Evolutionary conservation across 1,284 basidiomycete species (phyloP).

Genomic region (Fomitiporia mediterranea): DNA sequence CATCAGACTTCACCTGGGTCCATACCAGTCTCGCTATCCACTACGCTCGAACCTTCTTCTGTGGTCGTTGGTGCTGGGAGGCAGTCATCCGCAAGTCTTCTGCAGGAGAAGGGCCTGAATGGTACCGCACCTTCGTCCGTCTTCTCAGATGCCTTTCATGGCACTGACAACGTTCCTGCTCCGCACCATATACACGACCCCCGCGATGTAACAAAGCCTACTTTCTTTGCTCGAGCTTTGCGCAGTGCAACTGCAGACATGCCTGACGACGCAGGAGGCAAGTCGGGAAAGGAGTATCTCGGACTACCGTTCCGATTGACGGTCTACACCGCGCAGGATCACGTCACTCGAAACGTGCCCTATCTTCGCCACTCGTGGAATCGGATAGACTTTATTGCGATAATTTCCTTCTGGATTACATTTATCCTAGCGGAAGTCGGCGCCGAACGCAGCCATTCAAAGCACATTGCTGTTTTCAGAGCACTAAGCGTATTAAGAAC

Average conservation of each 20-base stretch:
- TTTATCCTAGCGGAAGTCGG: conserved; percentile 68
- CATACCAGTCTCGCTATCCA: conserved; percentile 25
- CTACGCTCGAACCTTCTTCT: neutral
- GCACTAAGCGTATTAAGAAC: conserved; percentile 87
- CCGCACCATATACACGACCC: conserved; percentile 19
- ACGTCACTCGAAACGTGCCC: conserved; percentile 62
- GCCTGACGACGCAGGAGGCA: conserved; percentile 5
- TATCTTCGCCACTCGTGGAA: conserved; percentile 95
- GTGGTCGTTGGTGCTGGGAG: neutral
- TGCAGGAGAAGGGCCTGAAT: conserved; percentile 8
- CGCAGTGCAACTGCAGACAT: conserved; percentile 10
- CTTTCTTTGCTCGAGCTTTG: conserved; percentile 38
- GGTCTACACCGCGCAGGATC: conserved; percentile 48
- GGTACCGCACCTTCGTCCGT: neutral
- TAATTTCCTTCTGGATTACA: conserved; percentile 75
- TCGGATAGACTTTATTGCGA: conserved; percentile 83
- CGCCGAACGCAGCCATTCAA: conserved; percentile 52
- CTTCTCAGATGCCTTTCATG: neutral
- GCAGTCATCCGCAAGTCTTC: neutral
- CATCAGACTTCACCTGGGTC: conserved; percentile 30
- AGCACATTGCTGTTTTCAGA: conserved; percentile 86
- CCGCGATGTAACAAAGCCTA: conserved; percentile 35
- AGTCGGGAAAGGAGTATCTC: conserved; percentile 34
- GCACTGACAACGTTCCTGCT: neutral
- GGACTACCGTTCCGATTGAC: conserved; percentile 66